Conservation (phyloP, 495 filamentous ascomycete species). For the Penicillium pancosmium region DNA sequence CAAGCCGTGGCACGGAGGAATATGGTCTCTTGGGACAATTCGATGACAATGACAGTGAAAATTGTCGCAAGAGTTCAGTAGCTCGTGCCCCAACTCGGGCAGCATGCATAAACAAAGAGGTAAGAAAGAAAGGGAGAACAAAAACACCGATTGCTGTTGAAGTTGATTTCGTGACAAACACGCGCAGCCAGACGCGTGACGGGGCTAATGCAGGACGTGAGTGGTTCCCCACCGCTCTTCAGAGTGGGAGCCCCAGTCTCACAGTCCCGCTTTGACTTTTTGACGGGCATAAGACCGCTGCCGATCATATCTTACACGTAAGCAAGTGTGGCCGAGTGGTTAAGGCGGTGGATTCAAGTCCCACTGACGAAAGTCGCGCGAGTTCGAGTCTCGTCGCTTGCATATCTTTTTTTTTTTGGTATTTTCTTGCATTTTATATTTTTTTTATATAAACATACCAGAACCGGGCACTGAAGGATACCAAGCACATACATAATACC, state of each 20-base stretch:
- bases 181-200: conserved; percentile 11
- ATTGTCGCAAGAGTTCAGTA: conserved; percentile 22
- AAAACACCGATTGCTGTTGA: background rate
- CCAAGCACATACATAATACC: no score
- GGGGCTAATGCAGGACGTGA: background rate
- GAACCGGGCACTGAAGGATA: no score
- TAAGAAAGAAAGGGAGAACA: background rate
- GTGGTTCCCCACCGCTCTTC: background rate
- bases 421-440: no score
- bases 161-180: conserved; percentile 4
- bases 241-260: no score
- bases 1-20: conserved; percentile 29
- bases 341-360: no score
- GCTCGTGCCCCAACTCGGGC: conserved; percentile 17
- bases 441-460: no score
- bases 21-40: conserved; percentile 30
- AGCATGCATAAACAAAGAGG: conserved; percentile 38
- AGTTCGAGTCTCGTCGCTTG: no score
- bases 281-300: no score
- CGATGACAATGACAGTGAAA: conserved; percentile 25
- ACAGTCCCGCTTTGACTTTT: no score
- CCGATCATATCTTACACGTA: background rate
- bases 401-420: no score
- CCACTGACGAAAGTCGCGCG: no score
- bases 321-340: conserved; percentile 1